Conservation (phyloP, 2,329 filamentous ascomycete genomes). For the Bipolaris cookei region DNA sequence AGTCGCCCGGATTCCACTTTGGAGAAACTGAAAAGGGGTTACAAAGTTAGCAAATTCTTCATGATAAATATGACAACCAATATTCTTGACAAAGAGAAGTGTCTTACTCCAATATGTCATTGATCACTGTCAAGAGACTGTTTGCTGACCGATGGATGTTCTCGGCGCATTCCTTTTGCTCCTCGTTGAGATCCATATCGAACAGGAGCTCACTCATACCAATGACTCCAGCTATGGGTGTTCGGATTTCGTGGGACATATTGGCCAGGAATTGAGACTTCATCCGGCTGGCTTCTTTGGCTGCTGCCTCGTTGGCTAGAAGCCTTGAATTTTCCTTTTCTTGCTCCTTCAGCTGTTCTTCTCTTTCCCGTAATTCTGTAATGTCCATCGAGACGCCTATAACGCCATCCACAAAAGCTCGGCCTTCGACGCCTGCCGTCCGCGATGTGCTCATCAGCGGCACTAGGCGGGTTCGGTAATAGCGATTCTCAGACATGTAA, state of each 20-base stretch:
- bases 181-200: constrained; percentile 70
- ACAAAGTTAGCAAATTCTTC: background rate
- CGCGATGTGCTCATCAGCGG: constrained; percentile 67
- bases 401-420: constrained; percentile 69
- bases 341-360: constrained; percentile 67
- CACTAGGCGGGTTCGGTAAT: constrained; percentile 74
- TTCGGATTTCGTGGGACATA: constrained; percentile 82
- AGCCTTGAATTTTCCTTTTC: constrained; percentile 73
- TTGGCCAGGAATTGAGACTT: constrained; percentile 82
- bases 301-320: constrained; percentile 76
- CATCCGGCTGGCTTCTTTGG: constrained; percentile 78
- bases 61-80: background rate
- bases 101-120: constrained; percentile 75
- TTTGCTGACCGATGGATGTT: constrained; percentile 82
- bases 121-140: constrained; percentile 83
- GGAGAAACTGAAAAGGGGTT: constrained; percentile 63
- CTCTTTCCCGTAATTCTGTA: constrained; percentile 71
- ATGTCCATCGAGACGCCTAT: constrained; percentile 83
- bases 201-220: constrained; percentile 78
- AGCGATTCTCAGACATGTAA: constrained; percentile 63
- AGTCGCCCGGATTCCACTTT: constrained; percentile 80
- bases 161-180: constrained; percentile 76
- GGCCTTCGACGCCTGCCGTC: constrained; percentile 58
- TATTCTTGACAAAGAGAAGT: background rate
- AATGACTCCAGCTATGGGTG: constrained; percentile 79